Percentiles rank a stretch among this genome's conserved stretches.
phyloP scores from a whole-genome alignment of 1,284 basidiomycete species.

The Tylopilus sp. region DNA sequence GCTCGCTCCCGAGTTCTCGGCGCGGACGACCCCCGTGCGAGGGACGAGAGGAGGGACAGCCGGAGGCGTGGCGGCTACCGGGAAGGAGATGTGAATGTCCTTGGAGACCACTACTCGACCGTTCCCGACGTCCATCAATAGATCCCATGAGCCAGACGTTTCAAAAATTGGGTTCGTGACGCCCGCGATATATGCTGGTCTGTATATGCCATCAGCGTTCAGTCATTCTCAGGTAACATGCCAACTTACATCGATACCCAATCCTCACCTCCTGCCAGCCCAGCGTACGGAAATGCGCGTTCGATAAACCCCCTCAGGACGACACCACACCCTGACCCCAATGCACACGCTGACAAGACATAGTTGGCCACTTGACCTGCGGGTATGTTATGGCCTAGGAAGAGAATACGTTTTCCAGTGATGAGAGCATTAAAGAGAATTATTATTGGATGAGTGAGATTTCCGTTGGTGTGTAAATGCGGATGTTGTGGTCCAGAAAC shows the following conservation, averaged over 20 bases:
- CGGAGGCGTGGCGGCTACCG: slow-evolving; percentile 55
- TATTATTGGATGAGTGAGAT: slow-evolving; percentile 93
- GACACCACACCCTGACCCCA: slow-evolving; percentile 91
- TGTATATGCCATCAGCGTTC: slow-evolving; percentile 42
- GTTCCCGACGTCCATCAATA: slow-evolving; percentile 90
- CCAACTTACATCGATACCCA: slow-evolving; percentile 85
- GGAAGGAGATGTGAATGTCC: slow-evolving; percentile 76
- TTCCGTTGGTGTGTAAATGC: slow-evolving; percentile 92
- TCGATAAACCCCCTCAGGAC: slow-evolving; percentile 88
- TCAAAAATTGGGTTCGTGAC: slow-evolving; percentile 98
- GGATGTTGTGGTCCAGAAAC: slow-evolving; percentile 87
- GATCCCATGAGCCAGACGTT: slow-evolving; percentile 88
- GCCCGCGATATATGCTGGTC: slow-evolving; percentile 93
- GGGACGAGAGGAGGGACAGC: slow-evolving; percentile 57
- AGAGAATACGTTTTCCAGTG: slow-evolving; percentile 94
- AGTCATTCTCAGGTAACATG: slow-evolving; percentile 1
- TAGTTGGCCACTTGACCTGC: slow-evolving; percentile 90
- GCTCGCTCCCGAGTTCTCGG: slow-evolving; percentile 66
- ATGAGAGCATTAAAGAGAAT: slow-evolving; percentile 96
- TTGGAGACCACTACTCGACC: slow-evolving; percentile 89
- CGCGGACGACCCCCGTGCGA: slow-evolving; percentile 70
- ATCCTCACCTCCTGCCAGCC: slow-evolving; percentile 89
- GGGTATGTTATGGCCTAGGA: slow-evolving; percentile 89
- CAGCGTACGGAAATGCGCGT: slow-evolving; percentile 94
- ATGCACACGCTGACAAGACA: slow-evolving; percentile 93